Percentiles rank a stretch among this genome's conserved stretches.
These are phyloP conservation scores for Sarcocystis neurona DNA, from an alignment of 169 alveolate species.

Conservation along the genomic window DNA sequence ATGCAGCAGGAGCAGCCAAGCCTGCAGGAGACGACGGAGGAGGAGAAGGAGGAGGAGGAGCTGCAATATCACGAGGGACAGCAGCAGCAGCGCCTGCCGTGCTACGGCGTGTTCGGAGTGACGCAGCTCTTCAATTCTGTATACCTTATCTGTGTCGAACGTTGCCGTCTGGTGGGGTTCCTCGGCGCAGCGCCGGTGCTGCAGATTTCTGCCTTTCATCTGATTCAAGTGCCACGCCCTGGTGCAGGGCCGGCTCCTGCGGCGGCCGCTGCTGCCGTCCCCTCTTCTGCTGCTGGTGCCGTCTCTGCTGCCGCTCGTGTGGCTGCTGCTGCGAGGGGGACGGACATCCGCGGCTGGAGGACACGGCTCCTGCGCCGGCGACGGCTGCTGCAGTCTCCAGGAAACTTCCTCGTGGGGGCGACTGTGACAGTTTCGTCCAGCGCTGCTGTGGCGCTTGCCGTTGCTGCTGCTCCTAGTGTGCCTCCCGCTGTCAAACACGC, in stretches of 20 bases:
- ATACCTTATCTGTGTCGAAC: constrained; percentile 1
- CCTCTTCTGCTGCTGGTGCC: too few relatives aligned
- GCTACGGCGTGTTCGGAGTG: constrained; percentile 34
- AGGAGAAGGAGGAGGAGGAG: too few relatives aligned
- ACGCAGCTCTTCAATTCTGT: constrained; percentile 6
- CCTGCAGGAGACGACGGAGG: too few relatives aligned
- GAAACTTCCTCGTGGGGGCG: constrained; percentile 21
- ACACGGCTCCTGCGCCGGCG: constrained; percentile 4
- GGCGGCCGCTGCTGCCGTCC: too few relatives aligned
- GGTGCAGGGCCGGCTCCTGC: neutral
- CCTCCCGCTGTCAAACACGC: too few relatives aligned
- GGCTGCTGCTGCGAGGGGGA: too few relatives aligned
- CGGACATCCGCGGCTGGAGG: too few relatives aligned
- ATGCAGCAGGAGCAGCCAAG: too few relatives aligned
- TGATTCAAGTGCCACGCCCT: constrained; percentile 11
- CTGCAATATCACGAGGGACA: too few relatives aligned
- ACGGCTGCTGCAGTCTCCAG: neutral
- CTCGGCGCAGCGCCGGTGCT: constrained; percentile 17
- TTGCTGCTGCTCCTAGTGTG: too few relatives aligned
- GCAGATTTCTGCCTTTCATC: constrained; percentile 7
- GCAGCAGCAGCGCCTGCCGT: neutral
- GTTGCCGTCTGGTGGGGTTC: constrained; percentile 14
- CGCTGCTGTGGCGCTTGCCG: neutral
- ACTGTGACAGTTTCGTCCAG: constrained; percentile 23
- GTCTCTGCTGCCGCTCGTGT: too few relatives aligned